Base-by-base conservation (phyloP, 2,329 filamentous ascomycete species). In the Onygenales sp. region DNA sequence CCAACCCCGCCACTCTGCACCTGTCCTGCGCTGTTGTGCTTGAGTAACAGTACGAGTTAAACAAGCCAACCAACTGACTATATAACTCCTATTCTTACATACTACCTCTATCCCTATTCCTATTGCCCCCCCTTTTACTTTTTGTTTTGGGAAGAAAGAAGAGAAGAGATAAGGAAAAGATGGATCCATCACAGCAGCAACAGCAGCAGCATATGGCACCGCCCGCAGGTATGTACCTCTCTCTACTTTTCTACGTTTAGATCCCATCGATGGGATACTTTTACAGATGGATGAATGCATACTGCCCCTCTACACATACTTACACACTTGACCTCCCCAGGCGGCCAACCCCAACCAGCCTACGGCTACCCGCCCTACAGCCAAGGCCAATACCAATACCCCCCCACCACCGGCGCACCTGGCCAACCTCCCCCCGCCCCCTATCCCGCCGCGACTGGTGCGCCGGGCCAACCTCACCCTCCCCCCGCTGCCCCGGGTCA, bases 391-490 rank as follows among this genome's bases (percentile, higher is more conserved):
- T 14, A 38, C n/a, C 41, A 51, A 17, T 43, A 33, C 33, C 39
- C 35, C n/a, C 35, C 35, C 17, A 14, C 36, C 7, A 5, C 3
- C 6, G 11, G 11, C 38, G 42, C 50, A 4, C 36, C 17, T 2
- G 50, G 50, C n/a, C 17, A 61, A 43, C 48, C 60, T 9, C 57
- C 60, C 31, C 55, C 61, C 47, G 59, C 54, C 14, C 54, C 57
- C 14, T 59, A 60, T 13, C 61, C 66, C 38, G 64, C 64, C 31
- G 54, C 63, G 35, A 59, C 60, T 32, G 61, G 63, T 54, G 61
- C 63, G 38, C 59, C 56, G 31, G 57, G 57, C 14, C 57, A 58
- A 14, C 55, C 53, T 21, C 60, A 56, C 41, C 58, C 55, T 41
- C 63, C 61, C 54, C 62, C 63, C 4, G 21, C 21, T 27, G 21